These are phyloP conservation scores for Mucor irregularis DNA, from an alignment of 371 early-diverging fungal species.

Conservation along the genomic window DNA sequence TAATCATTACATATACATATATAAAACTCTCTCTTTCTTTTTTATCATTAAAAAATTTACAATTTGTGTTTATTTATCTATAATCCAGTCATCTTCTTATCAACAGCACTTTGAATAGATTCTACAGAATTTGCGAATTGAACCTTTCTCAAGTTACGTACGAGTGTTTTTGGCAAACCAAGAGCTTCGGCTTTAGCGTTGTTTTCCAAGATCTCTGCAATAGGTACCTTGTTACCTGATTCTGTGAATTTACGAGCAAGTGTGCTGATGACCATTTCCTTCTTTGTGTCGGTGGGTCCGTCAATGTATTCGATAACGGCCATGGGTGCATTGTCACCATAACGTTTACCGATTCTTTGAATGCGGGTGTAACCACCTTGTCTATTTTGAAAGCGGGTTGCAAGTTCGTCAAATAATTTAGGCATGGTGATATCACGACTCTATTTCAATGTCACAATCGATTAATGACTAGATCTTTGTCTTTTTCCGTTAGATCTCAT, in stretches of 20 bases:
- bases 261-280: conserved; percentile 50
- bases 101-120: conserved; percentile 27
- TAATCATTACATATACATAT: background rate
- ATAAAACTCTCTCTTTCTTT: background rate
- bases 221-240: conserved; percentile 18
- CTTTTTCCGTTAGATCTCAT: background rate
- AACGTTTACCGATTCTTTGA: conserved; percentile 76
- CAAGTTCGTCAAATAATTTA: conserved; percentile 83
- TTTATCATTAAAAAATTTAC: background rate
- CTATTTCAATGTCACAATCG: conserved; percentile 25
- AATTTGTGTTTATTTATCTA: conserved; percentile 3
- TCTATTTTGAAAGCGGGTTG: conserved; percentile 78
- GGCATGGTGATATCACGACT: conserved; percentile 75
- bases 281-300: conserved; percentile 61
- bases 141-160: conserved; percentile 46
- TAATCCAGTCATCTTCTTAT: conserved; percentile 28
- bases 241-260: conserved; percentile 37
- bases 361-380: conserved; percentile 93
- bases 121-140: conserved; percentile 39
- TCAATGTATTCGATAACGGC: conserved; percentile 88
- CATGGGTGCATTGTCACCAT: conserved; percentile 88
- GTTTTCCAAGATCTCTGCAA: conserved; percentile 29
- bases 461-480: background rate
- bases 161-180: conserved; percentile 32
- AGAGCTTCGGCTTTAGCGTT: conserved; percentile 19